Base-by-base conservation (phyloP, 2,329 filamentous ascomycete species). In the Fusarium ambrosium region DNA sequence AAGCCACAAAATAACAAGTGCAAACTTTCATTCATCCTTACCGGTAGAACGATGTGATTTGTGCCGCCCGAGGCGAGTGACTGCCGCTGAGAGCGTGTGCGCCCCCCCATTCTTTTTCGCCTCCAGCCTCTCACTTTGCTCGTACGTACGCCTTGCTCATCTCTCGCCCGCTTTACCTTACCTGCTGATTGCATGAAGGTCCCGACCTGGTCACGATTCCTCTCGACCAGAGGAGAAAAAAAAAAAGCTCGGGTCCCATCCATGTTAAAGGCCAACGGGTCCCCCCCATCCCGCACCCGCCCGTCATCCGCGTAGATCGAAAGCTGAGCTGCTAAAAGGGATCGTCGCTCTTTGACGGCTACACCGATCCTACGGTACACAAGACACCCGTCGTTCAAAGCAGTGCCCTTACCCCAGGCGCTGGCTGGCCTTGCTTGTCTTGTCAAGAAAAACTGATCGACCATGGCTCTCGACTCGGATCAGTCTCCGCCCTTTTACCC, bases 401-500 rank as follows among this genome's bases (percentile, higher is more conserved):
- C 48, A 53, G 11, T n/a, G 24, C 48, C 24, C 24, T 27, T 27
- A 48, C 14, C 22, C 45, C 45, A 18, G 45, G 43, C 29, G 27
- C 24, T 24, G 22, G 24, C 24, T 24, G 24, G 45, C 43, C 45
- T 51, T 27, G 45, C 24, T 29, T 29, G 45, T 32, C 45, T 51
- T 27, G 22, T 16, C 45, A 51, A 39, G 24, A 24, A 5, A 39
- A 18, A 39, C 37, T 32, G 29, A 32, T 32, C 55, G 32, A 34
- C 27, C 18, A 78, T 78, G 76, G 36, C 64, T 4, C 51, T 14
- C 58, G 53, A 62, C 32, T 59, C 58, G 4, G 56, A 53, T 29
- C 68, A 70, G 51, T 68, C 74, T 36, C 72, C 74, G 67, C 72
- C 76, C 29, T 78, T 74, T 20, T 78, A 78, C 4, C 70, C 72